Evolutionary conservation across 352 stramenopile genomes (phyloP).

Genomic region (Phytophthora cryptogea): DNA sequence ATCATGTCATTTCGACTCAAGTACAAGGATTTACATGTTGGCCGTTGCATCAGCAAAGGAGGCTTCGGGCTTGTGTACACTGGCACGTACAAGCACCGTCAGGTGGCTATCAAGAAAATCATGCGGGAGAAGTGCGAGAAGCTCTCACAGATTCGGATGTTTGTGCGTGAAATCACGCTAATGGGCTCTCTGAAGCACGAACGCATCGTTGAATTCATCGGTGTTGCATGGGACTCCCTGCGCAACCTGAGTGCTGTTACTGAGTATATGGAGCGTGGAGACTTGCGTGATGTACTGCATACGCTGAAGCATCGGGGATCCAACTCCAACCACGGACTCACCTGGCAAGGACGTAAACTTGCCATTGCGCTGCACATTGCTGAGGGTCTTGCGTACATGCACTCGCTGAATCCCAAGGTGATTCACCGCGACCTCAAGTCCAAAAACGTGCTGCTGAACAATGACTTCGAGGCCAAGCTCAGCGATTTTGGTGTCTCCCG

Average conservation of each 20-base stretch:
- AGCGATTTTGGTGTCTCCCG: constrained; percentile 80
- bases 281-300: constrained; percentile 66
- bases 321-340: constrained; percentile 32
- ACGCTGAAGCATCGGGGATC: constrained; percentile 37
- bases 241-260: constrained; percentile 61
- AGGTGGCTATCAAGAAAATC: constrained; percentile 52
- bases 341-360: constrained; percentile 57
- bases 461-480: constrained; percentile 64
- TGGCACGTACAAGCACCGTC: constrained; percentile 37
- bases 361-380: constrained; percentile 67
- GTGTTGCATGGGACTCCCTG: constrained; percentile 67
- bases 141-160: constrained; percentile 41
- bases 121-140: constrained; percentile 42
- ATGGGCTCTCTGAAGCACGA: constrained; percentile 62
- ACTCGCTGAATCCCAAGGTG: constrained; percentile 63
- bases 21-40: constrained; percentile 44
- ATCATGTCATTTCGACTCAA: constrained; percentile 44
- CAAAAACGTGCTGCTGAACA: constrained; percentile 76
- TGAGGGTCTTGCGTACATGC: constrained; percentile 67
- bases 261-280: constrained; percentile 77
- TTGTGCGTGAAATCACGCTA: constrained; percentile 65
- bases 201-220: constrained; percentile 73
- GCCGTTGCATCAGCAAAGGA: constrained; percentile 47
- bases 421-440: constrained; percentile 85
- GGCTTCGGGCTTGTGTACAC: constrained; percentile 49